Conservation (phyloP, 2,329 filamentous ascomycete species). For the Huntiella decipiens region DNA sequence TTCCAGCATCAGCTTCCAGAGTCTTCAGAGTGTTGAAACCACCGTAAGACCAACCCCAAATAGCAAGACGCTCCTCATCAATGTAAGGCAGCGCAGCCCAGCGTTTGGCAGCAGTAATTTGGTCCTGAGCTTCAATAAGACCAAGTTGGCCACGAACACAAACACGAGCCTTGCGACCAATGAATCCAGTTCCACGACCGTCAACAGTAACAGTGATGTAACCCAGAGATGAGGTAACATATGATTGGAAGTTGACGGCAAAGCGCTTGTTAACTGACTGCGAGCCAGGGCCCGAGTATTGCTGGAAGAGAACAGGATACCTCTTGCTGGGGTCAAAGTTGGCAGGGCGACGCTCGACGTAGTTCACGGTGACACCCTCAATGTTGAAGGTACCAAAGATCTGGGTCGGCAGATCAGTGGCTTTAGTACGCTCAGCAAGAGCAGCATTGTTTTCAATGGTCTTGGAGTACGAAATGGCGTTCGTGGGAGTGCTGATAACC, state of each 20-base stretch:
- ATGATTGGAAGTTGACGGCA: conserved; percentile 73
- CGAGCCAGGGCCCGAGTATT: conserved; percentile 89
- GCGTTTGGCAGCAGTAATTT: conserved; percentile 74
- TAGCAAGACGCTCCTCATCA: conserved; percentile 63
- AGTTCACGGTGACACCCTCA: conserved; percentile 52
- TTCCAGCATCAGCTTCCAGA: conserved; percentile 72
- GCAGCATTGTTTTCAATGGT: conserved; percentile 59
- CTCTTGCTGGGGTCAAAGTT: conserved; percentile 69
- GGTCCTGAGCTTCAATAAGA: conserved; percentile 67
- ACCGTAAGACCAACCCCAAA: conserved; percentile 98
- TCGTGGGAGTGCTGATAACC: conserved; percentile 65
- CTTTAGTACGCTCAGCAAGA: conserved; percentile 49
- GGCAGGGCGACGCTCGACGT: conserved; percentile 70
- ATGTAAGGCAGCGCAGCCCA: conserved; percentile 72
- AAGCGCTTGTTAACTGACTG: conserved; percentile 73
- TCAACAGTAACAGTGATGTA: conserved; percentile 94
- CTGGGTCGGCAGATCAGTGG: conserved; percentile 65
- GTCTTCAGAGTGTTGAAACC: conserved; percentile 93
- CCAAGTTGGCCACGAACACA: conserved; percentile 71
- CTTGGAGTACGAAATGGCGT: conserved; percentile 42
- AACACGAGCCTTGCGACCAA: conserved; percentile 67
- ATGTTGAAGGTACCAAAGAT: conserved; percentile 74
- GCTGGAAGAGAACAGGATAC: conserved; percentile 86
- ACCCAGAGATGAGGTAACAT: conserved; percentile 64
- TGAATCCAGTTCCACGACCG: conserved; percentile 78